Conservation (phyloP, 2,329 filamentous ascomycete species). For the Verticillium albo-atrum region DNA sequence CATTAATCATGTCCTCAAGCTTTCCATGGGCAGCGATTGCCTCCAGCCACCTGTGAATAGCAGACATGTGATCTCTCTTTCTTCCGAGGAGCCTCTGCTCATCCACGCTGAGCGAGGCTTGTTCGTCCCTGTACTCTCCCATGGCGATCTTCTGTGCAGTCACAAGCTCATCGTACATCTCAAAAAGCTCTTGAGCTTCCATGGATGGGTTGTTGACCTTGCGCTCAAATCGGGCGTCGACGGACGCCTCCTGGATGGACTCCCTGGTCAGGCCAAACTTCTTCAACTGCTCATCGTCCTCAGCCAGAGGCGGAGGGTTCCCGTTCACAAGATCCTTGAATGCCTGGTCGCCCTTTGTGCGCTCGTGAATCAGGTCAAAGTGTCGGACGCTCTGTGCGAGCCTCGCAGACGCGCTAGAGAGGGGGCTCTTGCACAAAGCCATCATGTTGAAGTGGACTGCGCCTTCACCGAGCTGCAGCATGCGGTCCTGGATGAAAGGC, state of each 20-base stretch:
- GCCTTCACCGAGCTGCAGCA: constrained; percentile 60
- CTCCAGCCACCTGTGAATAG: constrained; percentile 65
- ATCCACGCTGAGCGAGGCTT: constrained; percentile 39
- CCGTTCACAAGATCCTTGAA: constrained; percentile 3
- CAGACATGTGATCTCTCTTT: constrained; percentile 64
- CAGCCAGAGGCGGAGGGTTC: constrained; percentile 10
- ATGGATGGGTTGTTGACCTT: constrained; percentile 3
- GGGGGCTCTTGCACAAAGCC: constrained; percentile 65
- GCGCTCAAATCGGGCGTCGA: constrained; percentile 6
- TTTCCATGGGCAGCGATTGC: constrained; percentile 63
- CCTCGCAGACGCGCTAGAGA: constrained; percentile 41
- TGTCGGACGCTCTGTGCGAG: constrained; percentile 38
- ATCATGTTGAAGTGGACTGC: constrained; percentile 74
- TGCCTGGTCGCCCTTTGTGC: constrained; percentile 24
- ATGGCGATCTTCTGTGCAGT: constrained; percentile 36
- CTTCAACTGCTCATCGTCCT: constrained; percentile 17
- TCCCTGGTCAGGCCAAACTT: constrained; percentile 22
- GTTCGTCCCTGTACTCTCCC: constrained; percentile 44
- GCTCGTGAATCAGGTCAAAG: constrained; percentile 30
- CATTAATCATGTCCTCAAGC: constrained; percentile 34
- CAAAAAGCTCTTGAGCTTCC: constrained; percentile 21
- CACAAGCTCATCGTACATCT: constrained; percentile 32
- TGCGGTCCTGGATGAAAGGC: constrained; percentile 61
- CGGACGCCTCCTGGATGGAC: constrained; percentile 16
- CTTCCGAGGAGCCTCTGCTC: constrained; percentile 48